Base-by-base conservation (phyloP, 2,329 filamentous ascomycete species). In the Madurella fahalii region DNA sequence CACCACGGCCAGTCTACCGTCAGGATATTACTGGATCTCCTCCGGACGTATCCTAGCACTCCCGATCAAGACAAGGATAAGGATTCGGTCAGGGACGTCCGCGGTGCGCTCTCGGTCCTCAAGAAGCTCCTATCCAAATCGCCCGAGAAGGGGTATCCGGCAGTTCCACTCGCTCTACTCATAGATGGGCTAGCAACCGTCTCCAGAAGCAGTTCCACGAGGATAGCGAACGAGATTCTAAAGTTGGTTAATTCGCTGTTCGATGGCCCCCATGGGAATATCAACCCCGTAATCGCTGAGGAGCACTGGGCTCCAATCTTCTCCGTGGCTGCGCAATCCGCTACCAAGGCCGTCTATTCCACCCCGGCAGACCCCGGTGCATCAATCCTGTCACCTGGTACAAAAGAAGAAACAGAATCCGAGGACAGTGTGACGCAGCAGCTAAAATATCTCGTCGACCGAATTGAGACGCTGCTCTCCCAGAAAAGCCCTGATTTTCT, bases 1-100 rank as follows among this genome's bases (percentile, higher is more conserved):
- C 87, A 90, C 65, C 83, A 89, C 59, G 86, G 86, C 17, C 85
- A 88, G 58, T 81, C 81, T 37, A 85, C 85, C 1, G 78, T 90
- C 44, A 78, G 82, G 52, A 79, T 86, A 20, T 70, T 90, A 18
- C 74, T 90, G 32, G 80, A 85, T 52, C 80, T 85, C 12, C 71
- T 87, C 20, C 77, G 77, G 41, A 75, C 77, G 50, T 74, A 79
- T 39, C 69, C 75, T 1, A 58, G 65, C 0, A 73, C 52, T n/a
- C 43, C 51, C 5, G 58, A 52, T 18, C 61, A 59, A 52, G 58
- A 59, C 9, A 61, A 76, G 40, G 73, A 72, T n/a, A 81, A 78
- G 53, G 77, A 81, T 48, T 70, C 74, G 16, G 74, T 75, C 43
- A 75, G 83, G 48, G 79, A 84, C 53, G 77, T 86, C 16, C 78